Evolutionary conservation across 1,284 basidiomycete genomes (phyloP).

Genomic region (Ustilago bromivora): DNA sequence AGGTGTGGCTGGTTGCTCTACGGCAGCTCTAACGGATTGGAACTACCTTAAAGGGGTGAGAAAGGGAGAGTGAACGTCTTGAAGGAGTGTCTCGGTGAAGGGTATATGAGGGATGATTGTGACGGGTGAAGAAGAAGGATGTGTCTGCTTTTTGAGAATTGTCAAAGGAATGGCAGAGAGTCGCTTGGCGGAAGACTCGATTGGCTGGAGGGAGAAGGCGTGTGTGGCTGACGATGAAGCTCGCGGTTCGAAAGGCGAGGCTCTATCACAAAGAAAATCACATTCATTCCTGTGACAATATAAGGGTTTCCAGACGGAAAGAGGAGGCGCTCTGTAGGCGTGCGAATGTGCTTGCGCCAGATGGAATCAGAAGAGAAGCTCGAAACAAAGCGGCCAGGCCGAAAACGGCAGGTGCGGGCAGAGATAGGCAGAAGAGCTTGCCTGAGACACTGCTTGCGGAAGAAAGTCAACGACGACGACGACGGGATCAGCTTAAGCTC

Average conservation of each 20-base stretch:
- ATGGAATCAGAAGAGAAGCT: background rate
- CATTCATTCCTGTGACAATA: background rate
- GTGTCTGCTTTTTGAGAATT: background rate
- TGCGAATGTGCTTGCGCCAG: background rate
- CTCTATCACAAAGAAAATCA: background rate
- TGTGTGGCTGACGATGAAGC: constrained; percentile 1
- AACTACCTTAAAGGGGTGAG: background rate
- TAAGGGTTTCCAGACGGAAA: constrained; percentile 2
- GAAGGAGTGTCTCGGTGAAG: background rate
- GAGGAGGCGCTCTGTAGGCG: constrained; percentile 2
- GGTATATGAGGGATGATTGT: background rate
- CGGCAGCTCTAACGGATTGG: background rate
- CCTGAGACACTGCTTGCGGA: constrained; percentile 23
- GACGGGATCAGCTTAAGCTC: constrained; percentile 5
- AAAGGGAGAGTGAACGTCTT: background rate
- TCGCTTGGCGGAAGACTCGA: background rate
- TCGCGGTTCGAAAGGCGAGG: background rate
- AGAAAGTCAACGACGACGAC: background rate
- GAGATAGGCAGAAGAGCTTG: background rate
- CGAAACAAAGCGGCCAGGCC: background rate
- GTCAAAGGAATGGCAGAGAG: background rate
- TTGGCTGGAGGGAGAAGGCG: background rate
- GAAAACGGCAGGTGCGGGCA: background rate
- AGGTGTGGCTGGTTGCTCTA: background rate
- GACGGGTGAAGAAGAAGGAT: background rate